Evolutionary conservation across 2,329 filamentous ascomycete species (phyloP).

Genomic region (Fusarium sp.): DNA sequence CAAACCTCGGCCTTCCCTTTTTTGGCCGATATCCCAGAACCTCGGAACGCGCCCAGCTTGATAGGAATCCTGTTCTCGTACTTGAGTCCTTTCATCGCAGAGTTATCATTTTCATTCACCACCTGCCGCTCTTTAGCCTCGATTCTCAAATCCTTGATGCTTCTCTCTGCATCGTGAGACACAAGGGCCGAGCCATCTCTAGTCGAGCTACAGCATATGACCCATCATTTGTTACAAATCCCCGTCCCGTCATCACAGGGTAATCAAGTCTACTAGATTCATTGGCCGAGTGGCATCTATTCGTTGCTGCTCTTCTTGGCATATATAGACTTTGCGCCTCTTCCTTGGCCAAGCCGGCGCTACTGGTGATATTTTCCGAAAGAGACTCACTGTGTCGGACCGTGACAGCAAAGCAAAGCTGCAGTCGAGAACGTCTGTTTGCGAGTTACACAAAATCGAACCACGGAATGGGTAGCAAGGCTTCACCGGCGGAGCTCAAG

Average conservation of each 20-base stretch:
- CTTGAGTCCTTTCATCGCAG: conserved; percentile 8
- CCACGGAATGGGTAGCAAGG: conserved; percentile 24
- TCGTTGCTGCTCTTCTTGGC: conserved; percentile 7
- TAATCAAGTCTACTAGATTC: conserved; percentile 26
- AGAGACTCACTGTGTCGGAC: not conserved
- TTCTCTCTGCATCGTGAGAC: conserved; percentile 1
- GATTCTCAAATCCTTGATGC: not conserved
- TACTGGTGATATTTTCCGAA: conserved; percentile 1
- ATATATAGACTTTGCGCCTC: conserved; percentile 25
- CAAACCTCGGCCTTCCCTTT: conserved; percentile 39
- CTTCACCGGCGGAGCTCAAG: conserved; percentile 58
- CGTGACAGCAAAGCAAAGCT: not conserved
- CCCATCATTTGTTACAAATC: conserved; percentile 3
- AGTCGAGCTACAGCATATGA: not conserved
- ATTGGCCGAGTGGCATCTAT: conserved; percentile 9
- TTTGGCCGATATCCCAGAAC: conserved; percentile 18
- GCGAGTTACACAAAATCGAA: not conserved
- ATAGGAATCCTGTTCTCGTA: conserved; percentile 17
- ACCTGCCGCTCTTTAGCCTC: not conserved
- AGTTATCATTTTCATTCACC: not conserved
- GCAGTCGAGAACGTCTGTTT: conserved; percentile 11
- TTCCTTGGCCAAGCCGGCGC: conserved; percentile 16
- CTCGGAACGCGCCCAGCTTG: conserved; percentile 21
- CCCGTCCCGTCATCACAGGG: conserved; percentile 2
- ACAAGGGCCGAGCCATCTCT: not conserved